phyloP scores from a whole-genome alignment of 352 stramenopile genomes.

The Phytophthora sp. region DNA sequence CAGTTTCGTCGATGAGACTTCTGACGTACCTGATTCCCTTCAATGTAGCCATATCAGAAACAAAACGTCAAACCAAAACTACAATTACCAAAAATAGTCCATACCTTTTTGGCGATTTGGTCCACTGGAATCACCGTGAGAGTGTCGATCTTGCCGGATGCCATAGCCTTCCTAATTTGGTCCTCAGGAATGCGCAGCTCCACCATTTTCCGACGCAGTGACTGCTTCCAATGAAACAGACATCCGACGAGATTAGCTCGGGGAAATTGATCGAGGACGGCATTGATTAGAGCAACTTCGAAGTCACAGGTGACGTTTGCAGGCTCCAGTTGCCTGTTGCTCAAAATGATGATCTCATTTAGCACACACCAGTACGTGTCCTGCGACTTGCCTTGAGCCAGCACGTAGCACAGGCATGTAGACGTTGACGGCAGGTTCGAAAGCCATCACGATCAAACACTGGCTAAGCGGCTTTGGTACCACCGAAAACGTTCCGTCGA shows the following conservation, averaged over 20 bases:
- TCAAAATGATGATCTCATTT: conserved; percentile 10
- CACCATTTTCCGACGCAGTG: conserved; percentile 17
- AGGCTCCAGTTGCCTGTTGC: background rate
- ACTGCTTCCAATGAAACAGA: conserved; percentile 19
- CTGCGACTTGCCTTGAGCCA: conserved; percentile 8
- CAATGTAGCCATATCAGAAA: too few species aligned
- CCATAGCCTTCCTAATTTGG: background rate
- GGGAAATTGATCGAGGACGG: conserved; percentile 10
- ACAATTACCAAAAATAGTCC: too few species aligned
- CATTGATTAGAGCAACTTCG: conserved; percentile 21
- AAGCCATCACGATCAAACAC: background rate
- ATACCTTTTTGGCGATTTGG: conserved; percentile 57
- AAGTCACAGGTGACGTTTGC: conserved; percentile 16
- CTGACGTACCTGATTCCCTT: background rate
- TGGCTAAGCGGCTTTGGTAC: background rate
- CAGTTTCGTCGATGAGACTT: background rate
- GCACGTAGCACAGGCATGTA: too few species aligned
- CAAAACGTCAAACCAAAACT: too few species aligned
- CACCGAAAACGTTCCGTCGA: conserved; percentile 15
- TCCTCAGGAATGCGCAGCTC: background rate
- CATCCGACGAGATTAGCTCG: conserved; percentile 11
- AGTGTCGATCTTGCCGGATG: conserved; percentile 2
- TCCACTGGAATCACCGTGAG: conserved; percentile 10
- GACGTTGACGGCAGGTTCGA: too few species aligned
- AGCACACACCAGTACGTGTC: conserved; percentile 3